A percentile compares a stretch with the other conserved stretches of the same genome.
These are phyloP conservation scores for Bipolaris sorokiniana DNA, from an alignment of 2,329 filamentous ascomycete genomes.

Conservation along the genomic window DNA sequence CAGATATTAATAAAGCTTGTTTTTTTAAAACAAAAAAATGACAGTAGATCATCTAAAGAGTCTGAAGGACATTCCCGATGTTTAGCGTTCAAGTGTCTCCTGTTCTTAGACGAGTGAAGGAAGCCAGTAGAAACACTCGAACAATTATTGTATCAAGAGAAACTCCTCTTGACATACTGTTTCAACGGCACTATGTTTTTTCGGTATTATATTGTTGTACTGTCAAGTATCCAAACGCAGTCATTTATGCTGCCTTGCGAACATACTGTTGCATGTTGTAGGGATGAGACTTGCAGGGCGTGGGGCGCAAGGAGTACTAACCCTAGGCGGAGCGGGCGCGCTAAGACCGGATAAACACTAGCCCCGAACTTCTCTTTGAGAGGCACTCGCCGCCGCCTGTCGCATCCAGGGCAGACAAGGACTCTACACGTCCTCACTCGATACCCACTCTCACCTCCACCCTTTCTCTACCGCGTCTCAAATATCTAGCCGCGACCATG, in stretches of 20 bases:
- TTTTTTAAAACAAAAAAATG: no score
- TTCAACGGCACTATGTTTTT: no score
- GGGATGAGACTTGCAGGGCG: background rate
- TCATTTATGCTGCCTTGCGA: background rate
- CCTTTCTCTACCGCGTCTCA: slow-evolving; percentile 6
- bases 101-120: no score
- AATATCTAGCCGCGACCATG: slow-evolving; percentile 49
- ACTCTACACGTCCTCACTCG: slow-evolving; percentile 23
- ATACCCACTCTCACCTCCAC: slow-evolving; percentile 1
- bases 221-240: background rate
- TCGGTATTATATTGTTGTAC: no score
- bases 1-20: slow-evolving; percentile 12
- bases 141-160: no score
- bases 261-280: background rate
- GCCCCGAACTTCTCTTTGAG: slow-evolving; percentile 26
- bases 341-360: slow-evolving; percentile 7
- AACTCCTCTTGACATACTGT: no score
- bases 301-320: background rate
- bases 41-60: no score
- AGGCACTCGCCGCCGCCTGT: slow-evolving; percentile 29
- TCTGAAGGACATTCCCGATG: no score
- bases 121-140: no score
- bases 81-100: no score
- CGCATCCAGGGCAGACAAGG: slow-evolving; percentile 30
- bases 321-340: background rate